Base-by-base conservation (phyloP, 768 basidiomycete species). In the Termitomyces sp. region DNA sequence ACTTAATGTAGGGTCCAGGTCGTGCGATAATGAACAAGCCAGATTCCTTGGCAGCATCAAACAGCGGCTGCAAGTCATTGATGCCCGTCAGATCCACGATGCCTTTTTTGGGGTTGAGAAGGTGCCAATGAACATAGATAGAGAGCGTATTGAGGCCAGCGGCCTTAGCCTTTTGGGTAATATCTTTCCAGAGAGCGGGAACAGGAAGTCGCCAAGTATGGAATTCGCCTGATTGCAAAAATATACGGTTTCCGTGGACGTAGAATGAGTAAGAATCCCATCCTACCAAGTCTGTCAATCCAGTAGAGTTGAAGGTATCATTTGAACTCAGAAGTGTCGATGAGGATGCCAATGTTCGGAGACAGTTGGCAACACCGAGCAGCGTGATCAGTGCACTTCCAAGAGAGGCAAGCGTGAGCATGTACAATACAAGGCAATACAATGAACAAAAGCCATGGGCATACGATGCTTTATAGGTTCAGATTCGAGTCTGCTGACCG, bases 1-100 rank as follows among this genome's bases (percentile, higher is more conserved):
- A 60, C 61, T 63, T 63, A 42, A 63, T 63, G 29, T 63, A 63
- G 26, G 61, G 61, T 22, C 61, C 61, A 7, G 61, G 61, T 2
- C 61, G 52, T 36, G 61, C 61, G 26, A 63, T 63, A 18, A 63
- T 39, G 37, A 56, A 63, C 13, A 63, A 8, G 13, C 61, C 61
- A 27, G 59, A 59, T n/a, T 59, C 59, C 26, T 60, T 63, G 20
- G 61, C 61, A n/a, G 59, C 61, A 32, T 63, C 61, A 29, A 60
- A 63, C 26, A 63, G 27, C 20, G 59, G 59, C 44, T 63, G 61
- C 31, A 63, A 37, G 29, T 55, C 59, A 32, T 63, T 63, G 27
- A 63, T 56, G 12, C 61, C 61, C n/a, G 59, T 52, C 59, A 63
- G 48, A 49, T 63, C 61, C 20, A 63, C 55, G 13, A 53, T 56